A percentile compares a stretch with the other conserved stretches of the same genome.
Conservation (phyloP, 345 rosid genomes). For the Passiflora organensis region DNA sequence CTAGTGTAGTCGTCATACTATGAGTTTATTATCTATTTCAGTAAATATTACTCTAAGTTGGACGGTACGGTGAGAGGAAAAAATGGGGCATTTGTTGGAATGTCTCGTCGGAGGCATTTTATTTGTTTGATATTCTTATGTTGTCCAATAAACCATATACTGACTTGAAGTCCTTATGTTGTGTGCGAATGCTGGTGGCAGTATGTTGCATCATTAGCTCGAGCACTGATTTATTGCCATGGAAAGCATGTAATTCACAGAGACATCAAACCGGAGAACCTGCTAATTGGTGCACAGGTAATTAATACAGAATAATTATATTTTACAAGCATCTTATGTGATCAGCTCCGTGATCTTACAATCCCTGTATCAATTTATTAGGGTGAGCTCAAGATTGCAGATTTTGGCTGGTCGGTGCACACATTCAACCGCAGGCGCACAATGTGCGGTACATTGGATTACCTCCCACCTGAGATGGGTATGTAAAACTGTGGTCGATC, state of each 20-base stretch:
- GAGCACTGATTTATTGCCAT: constrained; percentile 96
- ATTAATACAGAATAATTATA: background rate
- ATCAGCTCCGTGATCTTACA: constrained; percentile 10
- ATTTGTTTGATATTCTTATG: too few species aligned
- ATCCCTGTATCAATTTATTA: constrained; percentile 21
- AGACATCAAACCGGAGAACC: constrained; percentile 97
- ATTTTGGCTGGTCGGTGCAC: constrained; percentile 99
- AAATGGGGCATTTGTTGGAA: too few species aligned
- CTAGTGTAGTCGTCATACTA: background rate
- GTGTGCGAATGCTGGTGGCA: constrained; percentile 18
- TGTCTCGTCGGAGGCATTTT: background rate
- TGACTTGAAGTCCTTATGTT: background rate
- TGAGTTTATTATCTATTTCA: background rate
- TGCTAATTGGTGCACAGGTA: constrained; percentile 84
- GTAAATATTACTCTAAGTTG: too few species aligned
- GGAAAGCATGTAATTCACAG: constrained; percentile 98
- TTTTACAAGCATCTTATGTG: background rate
- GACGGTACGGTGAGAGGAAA: background rate
- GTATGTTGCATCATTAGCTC: constrained; percentile 97
- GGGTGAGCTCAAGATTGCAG: constrained; percentile 99
- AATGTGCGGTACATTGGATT: constrained; percentile 97
- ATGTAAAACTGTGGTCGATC: constrained; percentile 19
- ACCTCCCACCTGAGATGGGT: constrained; percentile 99
- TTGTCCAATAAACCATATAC: background rate
- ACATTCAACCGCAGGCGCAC: constrained; percentile 94